Evolutionary conservation across 371 early-diverging fungal genomes (phyloP), one percentile per base, ranked within the genome.

Genomic region (Zychaea mexicana): DNA sequence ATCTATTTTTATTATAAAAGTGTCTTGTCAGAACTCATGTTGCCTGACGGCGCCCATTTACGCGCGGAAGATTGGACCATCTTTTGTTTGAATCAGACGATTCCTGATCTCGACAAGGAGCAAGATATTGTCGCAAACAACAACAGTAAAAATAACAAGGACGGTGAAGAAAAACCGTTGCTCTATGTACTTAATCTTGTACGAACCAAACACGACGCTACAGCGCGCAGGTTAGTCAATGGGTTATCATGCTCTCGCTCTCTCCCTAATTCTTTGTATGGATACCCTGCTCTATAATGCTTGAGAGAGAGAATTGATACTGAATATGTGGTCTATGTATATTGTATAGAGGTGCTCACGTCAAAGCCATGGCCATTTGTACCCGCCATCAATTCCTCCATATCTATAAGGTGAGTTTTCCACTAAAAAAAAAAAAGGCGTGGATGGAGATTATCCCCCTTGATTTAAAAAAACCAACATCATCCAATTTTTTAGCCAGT

Each of bases 361-460:
- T 96, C 22, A 96, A 96, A 70, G 96, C 97, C 0, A 92, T 98
- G 92, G 96, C 98, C 2, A 90, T 98, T 39, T 93, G 94, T 68
- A 93, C 95, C 2, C 81, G 87, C 30, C 91, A 94, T 69, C 92
- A 89, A 62, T 96, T 91, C 74, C 81, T 97, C 30, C 95, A 96
- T 71, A 93, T 95, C 5, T 97, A 95, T 81, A 95, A 95, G 87
- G 96, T 91, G n/a, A n/a, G n/a, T n/a, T n/a, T n/a, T n/a, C n/a
- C n/a, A n/a, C n/a, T n/a, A n/a, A 81, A 49, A 52, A 15, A 15
- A 4, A 52, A 6, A 36, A n/a, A 12, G 15, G n/a, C 13, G 13
- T 12, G n/a, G n/a, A 5, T 12, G n/a, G 0, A 2, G n/a, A 19
- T 17, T 2, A 60, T 24, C 28, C 27, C 12, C n/a, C 27, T 27